A percentile compares a stretch with the other conserved stretches of the same genome.
Evolutionary conservation across 2,329 filamentous ascomycete genomes (phyloP).

Genomic region (Xylaria sp.): DNA sequence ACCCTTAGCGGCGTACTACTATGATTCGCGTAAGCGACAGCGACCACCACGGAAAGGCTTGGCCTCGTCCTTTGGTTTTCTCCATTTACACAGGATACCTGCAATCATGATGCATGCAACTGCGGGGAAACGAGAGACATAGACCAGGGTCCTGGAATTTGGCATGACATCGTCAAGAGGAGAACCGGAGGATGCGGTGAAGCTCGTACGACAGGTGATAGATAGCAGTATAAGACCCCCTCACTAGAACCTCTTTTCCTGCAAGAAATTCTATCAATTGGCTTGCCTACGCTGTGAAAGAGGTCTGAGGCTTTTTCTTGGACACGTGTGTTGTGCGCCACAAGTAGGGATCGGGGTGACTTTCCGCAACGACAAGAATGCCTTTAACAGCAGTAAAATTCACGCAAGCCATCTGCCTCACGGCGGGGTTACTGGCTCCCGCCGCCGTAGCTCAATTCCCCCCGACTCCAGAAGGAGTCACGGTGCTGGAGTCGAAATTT

Average conservation of each 20-base stretch:
- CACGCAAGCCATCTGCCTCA: constrained; percentile 17
- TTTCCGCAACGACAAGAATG: constrained; percentile 13
- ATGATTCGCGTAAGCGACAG: constrained; percentile 1
- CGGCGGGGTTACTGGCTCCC: constrained; percentile 22
- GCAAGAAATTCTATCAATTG: background rate
- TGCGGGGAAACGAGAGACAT: constrained; percentile 10
- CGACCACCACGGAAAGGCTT: background rate
- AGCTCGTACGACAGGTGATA: background rate
- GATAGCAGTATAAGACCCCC: background rate
- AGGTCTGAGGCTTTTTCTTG: background rate
- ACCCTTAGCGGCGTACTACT: background rate
- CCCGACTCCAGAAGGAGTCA: constrained; percentile 43
- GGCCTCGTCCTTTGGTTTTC: background rate
- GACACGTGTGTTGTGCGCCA: background rate
- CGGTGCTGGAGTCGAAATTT: constrained; percentile 60
- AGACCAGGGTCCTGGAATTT: constrained; percentile 6
- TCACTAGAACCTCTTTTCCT: background rate
- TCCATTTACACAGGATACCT: background rate
- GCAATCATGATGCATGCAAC: constrained; percentile 17
- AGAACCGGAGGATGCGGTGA: constrained; percentile 3
- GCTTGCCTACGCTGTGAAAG: background rate
- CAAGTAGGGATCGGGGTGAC: background rate
- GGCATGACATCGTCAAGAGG: constrained; percentile 5
- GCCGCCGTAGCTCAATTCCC: constrained; percentile 38
- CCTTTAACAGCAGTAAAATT: constrained; percentile 18